A percentile compares a stretch with the other conserved stretches of the same genome.
Conservation (phyloP, 2,329 filamentous ascomycete species). For the Orbilia quercus region DNA sequence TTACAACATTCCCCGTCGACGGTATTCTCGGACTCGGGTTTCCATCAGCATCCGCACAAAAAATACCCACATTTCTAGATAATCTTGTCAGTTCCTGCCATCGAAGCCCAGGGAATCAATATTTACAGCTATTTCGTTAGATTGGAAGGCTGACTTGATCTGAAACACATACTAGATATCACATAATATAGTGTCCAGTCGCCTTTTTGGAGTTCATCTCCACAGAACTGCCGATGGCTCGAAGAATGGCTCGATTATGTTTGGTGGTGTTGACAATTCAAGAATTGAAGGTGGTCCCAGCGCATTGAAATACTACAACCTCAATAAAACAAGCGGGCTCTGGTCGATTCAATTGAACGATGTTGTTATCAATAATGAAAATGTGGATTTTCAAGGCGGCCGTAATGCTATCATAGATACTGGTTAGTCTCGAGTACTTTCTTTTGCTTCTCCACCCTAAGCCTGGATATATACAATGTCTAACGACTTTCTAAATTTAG, state of each 20-base stretch:
- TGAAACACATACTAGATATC: conserved; percentile 56
- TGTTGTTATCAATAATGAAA: conserved; percentile 71
- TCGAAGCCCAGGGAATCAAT: background rate
- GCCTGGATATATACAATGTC: too few relatives aligned
- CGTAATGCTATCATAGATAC: conserved; percentile 74
- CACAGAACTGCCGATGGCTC: conserved; percentile 73
- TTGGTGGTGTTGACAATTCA: conserved; percentile 75
- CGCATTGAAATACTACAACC: conserved; percentile 73
- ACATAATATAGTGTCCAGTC: conserved; percentile 27
- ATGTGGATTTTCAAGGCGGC: conserved; percentile 66
- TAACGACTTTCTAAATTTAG: conserved; percentile 7
- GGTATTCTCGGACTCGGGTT: conserved; percentile 84
- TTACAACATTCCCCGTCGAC: conserved; percentile 83
- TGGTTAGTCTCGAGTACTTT: conserved; percentile 74
- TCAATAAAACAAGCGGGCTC: conserved; percentile 67
- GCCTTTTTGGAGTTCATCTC: conserved; percentile 64
- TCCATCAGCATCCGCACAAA: conserved; percentile 65
- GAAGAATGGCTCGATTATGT: conserved; percentile 80
- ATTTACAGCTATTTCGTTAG: background rate
- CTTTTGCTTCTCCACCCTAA: conserved; percentile 61
- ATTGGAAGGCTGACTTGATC: conserved; percentile 64
- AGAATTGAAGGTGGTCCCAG: conserved; percentile 72
- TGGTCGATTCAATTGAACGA: conserved; percentile 81
- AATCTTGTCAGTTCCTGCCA: conserved; percentile 67
- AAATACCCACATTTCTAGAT: conserved; percentile 75